Percentiles rank a stretch among this genome's conserved stretches.
Evolutionary conservation across 805 yeast species (phyloP).

Genomic region (Phaffomyces opuntiae): DNA sequence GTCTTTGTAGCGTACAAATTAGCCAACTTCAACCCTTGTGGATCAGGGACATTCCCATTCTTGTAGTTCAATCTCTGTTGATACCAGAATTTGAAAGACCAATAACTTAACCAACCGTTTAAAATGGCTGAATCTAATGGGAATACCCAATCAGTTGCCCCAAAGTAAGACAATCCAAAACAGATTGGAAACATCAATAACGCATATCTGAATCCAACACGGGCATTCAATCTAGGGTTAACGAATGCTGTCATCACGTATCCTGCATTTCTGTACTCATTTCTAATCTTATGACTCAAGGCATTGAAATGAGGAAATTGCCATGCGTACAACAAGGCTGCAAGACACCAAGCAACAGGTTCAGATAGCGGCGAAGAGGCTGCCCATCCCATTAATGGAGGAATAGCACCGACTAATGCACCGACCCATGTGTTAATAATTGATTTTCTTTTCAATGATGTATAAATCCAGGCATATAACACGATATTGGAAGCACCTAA

Average conservation of each 20-base stretch:
- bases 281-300: constrained; percentile 77
- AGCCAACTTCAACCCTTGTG: constrained; percentile 55
- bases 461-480: constrained; percentile 84
- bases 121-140: constrained; percentile 73
- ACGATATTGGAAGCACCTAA: constrained; percentile 78
- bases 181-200: constrained; percentile 93
- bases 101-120: constrained; percentile 79
- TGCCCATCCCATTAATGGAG: constrained; percentile 99
- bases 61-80: constrained; percentile 64
- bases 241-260: constrained; percentile 96
- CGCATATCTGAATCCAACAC: constrained; percentile 88
- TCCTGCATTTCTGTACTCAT: constrained; percentile 88
- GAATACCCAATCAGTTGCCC: constrained; percentile 77
- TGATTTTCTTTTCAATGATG: constrained; percentile 78
- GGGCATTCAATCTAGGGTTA: constrained; percentile 84
- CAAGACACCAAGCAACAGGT: constrained; percentile 95
- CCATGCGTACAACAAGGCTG: constrained; percentile 90
- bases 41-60: constrained; percentile 33
- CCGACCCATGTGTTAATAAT: constrained; percentile 97
- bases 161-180: constrained; percentile 68
- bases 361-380: constrained; percentile 71
- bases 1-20: constrained; percentile 71
- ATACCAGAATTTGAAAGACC: constrained; percentile 78
- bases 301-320: constrained; percentile 98
- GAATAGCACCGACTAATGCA: constrained; percentile 97